Base-by-base conservation (phyloP, 2,329 filamentous ascomycete genomes). In the Helminthosporium solani region DNA sequence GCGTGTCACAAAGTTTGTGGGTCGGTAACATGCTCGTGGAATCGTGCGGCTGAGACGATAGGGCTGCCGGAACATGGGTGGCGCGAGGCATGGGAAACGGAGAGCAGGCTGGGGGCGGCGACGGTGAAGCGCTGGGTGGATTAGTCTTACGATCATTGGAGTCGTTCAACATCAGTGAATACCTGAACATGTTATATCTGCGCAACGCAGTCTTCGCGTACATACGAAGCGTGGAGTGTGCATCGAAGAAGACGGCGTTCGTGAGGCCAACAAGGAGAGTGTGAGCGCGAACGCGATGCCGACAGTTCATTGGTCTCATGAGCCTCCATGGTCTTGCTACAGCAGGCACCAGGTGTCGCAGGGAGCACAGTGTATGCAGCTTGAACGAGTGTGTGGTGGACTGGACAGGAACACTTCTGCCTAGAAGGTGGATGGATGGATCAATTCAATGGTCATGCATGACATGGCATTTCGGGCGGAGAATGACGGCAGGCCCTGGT, bases 301-400 rank as follows among this genome's bases (percentile, higher is more conserved):
- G 55, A 56, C 50, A 53, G 51, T 61, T 61, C 66, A 70, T 68
- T 54, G 50, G 60, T 51, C 61, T 61, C 67, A 70, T 70, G 53
- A 50, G 57, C 52, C 62, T 66, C 67, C 66, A 70, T 70, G 47
- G 54, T 59, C 55, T 58, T 61, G 63, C 62, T 60, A 54, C 53
- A 23, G 40, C 49, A 67, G 65, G 61, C 63, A 66, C 59, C 50
- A 51, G 49, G 41, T 45, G 49, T 54, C 41, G 40, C 40, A 48
- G 41, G 43, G 37, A 44, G 37, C 38, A 39, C 36, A 12, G 46
- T 21, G 27, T 18, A 35, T 36, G 44, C 30, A 42, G 39, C 27
- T 40, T 19, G 37, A 36, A n/a, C 9, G 14, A 31, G 12, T 40
- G 43, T 25, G 34, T 44, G 39, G n/a, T n/a, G n/a, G n/a, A n/a